Evolutionary conservation across 1,284 basidiomycete species (phyloP).

Genomic region (Afroboletus lepidellus): DNA sequence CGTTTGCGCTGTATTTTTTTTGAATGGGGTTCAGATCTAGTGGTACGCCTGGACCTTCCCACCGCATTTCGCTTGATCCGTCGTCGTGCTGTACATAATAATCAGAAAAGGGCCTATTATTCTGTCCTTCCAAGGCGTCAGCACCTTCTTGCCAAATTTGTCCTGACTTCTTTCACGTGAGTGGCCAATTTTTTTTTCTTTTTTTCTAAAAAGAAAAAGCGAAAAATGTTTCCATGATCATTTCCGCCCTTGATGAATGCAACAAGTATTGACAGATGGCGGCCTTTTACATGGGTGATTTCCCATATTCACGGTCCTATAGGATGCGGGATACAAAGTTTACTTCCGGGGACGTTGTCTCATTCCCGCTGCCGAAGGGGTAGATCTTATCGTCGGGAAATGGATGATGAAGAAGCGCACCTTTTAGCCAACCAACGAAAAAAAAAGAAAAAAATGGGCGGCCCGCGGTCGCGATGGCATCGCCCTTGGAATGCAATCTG

Average conservation of each 20-base stretch:
- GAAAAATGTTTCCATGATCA: constrained; percentile 20
- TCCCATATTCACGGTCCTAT: constrained; percentile 14
- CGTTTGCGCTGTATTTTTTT: constrained; percentile 24
- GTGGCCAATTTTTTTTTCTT: too few species aligned
- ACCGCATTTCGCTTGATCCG: constrained; percentile 9
- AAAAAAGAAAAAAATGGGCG: constrained; percentile 9
- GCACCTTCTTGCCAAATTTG: constrained; percentile 22
- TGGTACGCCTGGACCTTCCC: constrained; percentile 4
- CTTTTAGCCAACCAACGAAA: constrained; percentile 14
- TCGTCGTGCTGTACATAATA: constrained; percentile 3
- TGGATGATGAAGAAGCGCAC: constrained; percentile 9
- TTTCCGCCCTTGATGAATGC: constrained; percentile 22
- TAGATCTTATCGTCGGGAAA: constrained; percentile 23
- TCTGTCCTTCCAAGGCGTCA: constrained; percentile 14
- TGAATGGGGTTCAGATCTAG: constrained; percentile 17
- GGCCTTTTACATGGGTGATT: constrained; percentile 9
- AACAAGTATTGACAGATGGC: constrained; percentile 10
- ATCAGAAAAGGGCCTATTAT: constrained; percentile 1
- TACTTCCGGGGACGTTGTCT: constrained; percentile 18
- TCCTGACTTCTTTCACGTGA: constrained; percentile 27
- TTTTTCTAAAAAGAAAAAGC: neutral
- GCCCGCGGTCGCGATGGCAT: constrained; percentile 10
- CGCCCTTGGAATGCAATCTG: constrained; percentile 3
- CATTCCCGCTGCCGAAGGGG: constrained; percentile 28
- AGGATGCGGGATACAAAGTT: constrained; percentile 25